Conservation (phyloP, 1,284 basidiomycete genomes). For the Leccinum pachyderme region DNA sequence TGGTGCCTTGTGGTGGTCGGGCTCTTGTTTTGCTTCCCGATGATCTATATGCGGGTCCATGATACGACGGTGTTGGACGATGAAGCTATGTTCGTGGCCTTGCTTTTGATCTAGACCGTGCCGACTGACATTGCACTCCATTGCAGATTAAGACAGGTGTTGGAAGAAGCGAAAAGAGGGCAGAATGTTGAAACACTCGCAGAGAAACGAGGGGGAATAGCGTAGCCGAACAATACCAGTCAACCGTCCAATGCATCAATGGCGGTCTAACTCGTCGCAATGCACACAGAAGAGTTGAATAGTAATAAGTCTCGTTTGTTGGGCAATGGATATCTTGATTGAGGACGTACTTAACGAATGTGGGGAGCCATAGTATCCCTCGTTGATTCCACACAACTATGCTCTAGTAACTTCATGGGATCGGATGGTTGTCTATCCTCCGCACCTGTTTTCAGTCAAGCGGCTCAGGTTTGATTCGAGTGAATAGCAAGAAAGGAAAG, state of each 20-base stretch:
- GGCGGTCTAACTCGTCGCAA: not conserved
- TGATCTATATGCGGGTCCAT: conserved; percentile 33
- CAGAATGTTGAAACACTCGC: not conserved
- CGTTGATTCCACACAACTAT: not conserved
- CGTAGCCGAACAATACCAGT: not conserved
- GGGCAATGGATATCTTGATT: not conserved
- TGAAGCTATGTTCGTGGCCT: conserved; percentile 20
- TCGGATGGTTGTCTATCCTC: not conserved
- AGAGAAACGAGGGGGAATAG: not conserved
- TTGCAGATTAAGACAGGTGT: conserved; percentile 2
- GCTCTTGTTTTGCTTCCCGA: conserved; percentile 32
- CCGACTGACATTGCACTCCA: not conserved
- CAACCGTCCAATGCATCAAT: not conserved
- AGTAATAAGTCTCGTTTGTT: not conserved
- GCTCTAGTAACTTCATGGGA: not conserved
- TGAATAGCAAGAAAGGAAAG: not conserved
- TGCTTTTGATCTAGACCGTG: too few species aligned
- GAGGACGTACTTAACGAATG: not conserved
- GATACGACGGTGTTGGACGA: conserved; percentile 31
- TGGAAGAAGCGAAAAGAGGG: not conserved
- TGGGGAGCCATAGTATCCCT: not conserved
- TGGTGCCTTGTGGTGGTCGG: conserved; percentile 32
- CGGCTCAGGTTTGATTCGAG: not conserved
- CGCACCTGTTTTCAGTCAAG: not conserved
- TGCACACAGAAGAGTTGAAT: not conserved